Conservation (phyloP, 805 yeast species). For the Sugiyamaella smithiae region DNA sequence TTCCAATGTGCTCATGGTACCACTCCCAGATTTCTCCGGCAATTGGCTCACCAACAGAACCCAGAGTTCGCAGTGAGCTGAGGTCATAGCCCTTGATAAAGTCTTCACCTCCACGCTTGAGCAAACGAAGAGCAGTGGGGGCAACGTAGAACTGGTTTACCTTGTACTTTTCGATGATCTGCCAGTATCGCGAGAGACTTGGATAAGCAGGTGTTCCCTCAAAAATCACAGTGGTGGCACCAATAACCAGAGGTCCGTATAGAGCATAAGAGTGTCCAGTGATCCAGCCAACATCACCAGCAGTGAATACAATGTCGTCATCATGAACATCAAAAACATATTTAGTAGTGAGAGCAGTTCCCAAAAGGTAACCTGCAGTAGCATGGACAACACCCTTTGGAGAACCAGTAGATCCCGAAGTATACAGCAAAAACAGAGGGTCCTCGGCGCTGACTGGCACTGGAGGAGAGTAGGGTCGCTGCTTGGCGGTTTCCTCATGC, state of each 20-base stretch:
- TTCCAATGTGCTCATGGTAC: slow-evolving; percentile 92
- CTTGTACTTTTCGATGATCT: slow-evolving; percentile 84
- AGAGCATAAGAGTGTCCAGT: slow-evolving; percentile 96
- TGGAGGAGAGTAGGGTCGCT: slow-evolving; percentile 83
- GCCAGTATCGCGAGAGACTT: slow-evolving; percentile 93
- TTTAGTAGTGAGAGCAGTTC: slow-evolving; percentile 87
- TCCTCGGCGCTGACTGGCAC: slow-evolving; percentile 87
- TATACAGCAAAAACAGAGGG: slow-evolving; percentile 91
- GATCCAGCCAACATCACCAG: slow-evolving; percentile 99
- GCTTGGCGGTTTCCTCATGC: slow-evolving; percentile 84
- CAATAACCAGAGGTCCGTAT: slow-evolving; percentile 86
- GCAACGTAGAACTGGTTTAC: slow-evolving; percentile 98
- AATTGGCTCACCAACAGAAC: slow-evolving; percentile 98
- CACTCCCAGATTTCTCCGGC: slow-evolving; percentile 98
- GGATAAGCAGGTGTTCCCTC: slow-evolving; percentile 99
- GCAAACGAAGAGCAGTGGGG: slow-evolving; percentile 93
- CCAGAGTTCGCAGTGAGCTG: slow-evolving; percentile 83
- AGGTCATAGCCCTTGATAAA: slow-evolving; percentile 80
- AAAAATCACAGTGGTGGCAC: slow-evolving; percentile 89
- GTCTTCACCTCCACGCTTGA: slow-evolving; percentile 84
- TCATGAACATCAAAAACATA: slow-evolving; percentile 91
- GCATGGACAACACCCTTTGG: slow-evolving; percentile 97
- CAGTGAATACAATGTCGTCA: slow-evolving; percentile 87
- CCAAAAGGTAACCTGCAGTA: slow-evolving; percentile 91
- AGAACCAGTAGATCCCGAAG: slow-evolving; percentile 97